Conservation (phyloP, 2,329 filamentous ascomycete genomes). For the Paracoccidioides lutzii region DNA sequence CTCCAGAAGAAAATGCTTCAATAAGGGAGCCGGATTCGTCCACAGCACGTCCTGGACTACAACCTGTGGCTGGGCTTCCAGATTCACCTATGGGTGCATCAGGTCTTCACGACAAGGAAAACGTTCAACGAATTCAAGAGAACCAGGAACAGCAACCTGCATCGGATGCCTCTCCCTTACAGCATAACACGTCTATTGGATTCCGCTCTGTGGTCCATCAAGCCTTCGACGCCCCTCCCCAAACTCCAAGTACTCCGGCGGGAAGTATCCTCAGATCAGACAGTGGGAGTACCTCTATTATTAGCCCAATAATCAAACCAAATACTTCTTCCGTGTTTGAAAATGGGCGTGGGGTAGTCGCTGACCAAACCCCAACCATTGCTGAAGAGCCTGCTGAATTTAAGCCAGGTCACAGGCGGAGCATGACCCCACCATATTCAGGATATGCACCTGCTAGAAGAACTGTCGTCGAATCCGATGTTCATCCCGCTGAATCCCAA, state of each 20-base stretch:
- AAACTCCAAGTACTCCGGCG: constrained; percentile 43
- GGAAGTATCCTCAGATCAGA: constrained; percentile 45
- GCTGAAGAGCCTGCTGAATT: constrained; percentile 41
- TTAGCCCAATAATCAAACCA: constrained; percentile 53
- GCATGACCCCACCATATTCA: constrained; percentile 45
- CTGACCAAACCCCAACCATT: constrained; percentile 41
- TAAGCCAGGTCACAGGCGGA: constrained; percentile 43
- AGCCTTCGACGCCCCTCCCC: constrained; percentile 46
- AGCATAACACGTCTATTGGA: constrained; percentile 42
- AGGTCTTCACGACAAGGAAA: neutral
- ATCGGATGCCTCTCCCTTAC: constrained; percentile 24
- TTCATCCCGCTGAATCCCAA: constrained; percentile 28
- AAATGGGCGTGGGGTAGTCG: constrained; percentile 24
- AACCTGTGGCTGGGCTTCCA: constrained; percentile 18
- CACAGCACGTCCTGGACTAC: neutral
- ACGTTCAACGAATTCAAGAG: neutral
- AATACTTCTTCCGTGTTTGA: constrained; percentile 35
- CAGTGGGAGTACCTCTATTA: constrained; percentile 48
- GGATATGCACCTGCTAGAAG: constrained; percentile 50
- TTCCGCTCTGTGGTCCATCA: constrained; percentile 50
- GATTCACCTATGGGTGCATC: constrained; percentile 17
- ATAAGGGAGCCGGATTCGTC: neutral
- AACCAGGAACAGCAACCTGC: constrained; percentile 10
- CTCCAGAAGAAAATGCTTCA: neutral
- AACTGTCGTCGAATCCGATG: constrained; percentile 38